Evolutionary conservation across 2,329 filamentous ascomycete genomes (phyloP).

Genomic region (Cladosporium sp.): DNA sequence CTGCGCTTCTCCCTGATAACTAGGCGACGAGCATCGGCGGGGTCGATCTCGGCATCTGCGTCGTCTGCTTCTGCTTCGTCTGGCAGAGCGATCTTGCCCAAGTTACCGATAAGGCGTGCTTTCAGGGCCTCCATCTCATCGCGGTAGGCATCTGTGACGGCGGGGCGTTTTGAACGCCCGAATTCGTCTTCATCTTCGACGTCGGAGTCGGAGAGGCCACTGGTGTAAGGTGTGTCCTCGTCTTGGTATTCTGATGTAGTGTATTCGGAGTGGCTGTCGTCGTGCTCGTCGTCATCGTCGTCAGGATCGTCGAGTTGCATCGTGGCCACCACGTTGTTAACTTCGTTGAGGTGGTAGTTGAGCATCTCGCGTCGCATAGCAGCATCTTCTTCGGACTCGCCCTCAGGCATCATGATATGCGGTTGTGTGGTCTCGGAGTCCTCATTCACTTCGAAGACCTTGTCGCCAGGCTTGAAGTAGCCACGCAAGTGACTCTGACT

Average conservation of each 20-base stretch:
- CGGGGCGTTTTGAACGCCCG: slow-evolving; percentile 68
- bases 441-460: slow-evolving; percentile 46
- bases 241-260: slow-evolving; percentile 36
- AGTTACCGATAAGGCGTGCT: slow-evolving; percentile 66
- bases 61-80: slow-evolving; percentile 19
- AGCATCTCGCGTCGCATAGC: slow-evolving; percentile 84
- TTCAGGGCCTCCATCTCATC: slow-evolving; percentile 84
- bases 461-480: slow-evolving; percentile 39
- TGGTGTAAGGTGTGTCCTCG: slow-evolving; percentile 43
- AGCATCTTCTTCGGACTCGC: slow-evolving; percentile 80
- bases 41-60: slow-evolving; percentile 43
- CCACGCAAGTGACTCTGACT: slow-evolving; percentile 31
- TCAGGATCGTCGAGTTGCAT: slow-evolving; percentile 73
- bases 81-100: slow-evolving; percentile 50
- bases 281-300: slow-evolving; percentile 42
- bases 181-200: slow-evolving; percentile 71
- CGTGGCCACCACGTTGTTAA: slow-evolving; percentile 90
- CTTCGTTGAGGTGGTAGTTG: slow-evolving; percentile 81
- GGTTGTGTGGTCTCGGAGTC: slow-evolving; percentile 42
- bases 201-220: slow-evolving; percentile 57
- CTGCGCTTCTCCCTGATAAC: slow-evolving; percentile 41
- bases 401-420: slow-evolving; percentile 63
- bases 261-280: slow-evolving; percentile 45
- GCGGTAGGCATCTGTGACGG: slow-evolving; percentile 73
- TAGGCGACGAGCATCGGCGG: slow-evolving; percentile 59